phyloP scores from a whole-genome alignment of 169 alveolate species.

The Pseudocohnilembus persalinus region DNA sequence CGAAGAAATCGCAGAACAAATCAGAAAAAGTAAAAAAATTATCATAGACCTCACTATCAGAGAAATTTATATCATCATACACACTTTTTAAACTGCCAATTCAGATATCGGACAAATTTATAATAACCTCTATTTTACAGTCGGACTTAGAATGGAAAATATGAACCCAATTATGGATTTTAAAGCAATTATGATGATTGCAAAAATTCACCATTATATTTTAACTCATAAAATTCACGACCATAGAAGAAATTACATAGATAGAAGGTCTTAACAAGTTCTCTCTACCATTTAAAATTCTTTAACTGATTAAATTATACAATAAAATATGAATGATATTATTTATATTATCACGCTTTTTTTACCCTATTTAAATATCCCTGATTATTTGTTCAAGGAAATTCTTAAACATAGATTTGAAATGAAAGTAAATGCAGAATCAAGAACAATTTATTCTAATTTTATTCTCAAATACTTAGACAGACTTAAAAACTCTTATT shows the following conservation, averaged over 20 bases:
- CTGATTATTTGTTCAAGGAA: conserved; percentile 1
- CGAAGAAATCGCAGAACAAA: conserved; percentile 6
- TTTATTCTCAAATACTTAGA: not conserved
- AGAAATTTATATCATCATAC: conserved; percentile 23
- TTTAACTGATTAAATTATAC: not conserved
- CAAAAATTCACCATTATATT: conserved; percentile 12
- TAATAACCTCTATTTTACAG: conserved; percentile 6
- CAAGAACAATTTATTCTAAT: not conserved
- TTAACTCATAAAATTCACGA: conserved; percentile 1
- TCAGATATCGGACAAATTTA: conserved; percentile 13
- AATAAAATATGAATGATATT: conserved; percentile 6
- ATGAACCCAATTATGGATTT: not conserved
- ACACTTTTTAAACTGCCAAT: conserved; percentile 3
- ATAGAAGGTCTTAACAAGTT: conserved; percentile 1
- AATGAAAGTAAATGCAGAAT: not conserved
- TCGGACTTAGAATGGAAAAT: conserved; percentile 10
- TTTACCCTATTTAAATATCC: conserved; percentile 10
- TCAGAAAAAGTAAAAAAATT: conserved; percentile 15
- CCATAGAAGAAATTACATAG: conserved; percentile 2
- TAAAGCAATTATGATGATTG: conserved; percentile 17
- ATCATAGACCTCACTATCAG: conserved; percentile 9
- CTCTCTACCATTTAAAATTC: conserved; percentile 4
- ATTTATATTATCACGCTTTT: conserved; percentile 11
- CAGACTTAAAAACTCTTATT: not conserved
- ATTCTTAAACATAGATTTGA: not conserved